Evolutionary conservation across 2,329 filamentous ascomycete genomes (phyloP).

Genomic region (Lasiodiplodia theobromae): DNA sequence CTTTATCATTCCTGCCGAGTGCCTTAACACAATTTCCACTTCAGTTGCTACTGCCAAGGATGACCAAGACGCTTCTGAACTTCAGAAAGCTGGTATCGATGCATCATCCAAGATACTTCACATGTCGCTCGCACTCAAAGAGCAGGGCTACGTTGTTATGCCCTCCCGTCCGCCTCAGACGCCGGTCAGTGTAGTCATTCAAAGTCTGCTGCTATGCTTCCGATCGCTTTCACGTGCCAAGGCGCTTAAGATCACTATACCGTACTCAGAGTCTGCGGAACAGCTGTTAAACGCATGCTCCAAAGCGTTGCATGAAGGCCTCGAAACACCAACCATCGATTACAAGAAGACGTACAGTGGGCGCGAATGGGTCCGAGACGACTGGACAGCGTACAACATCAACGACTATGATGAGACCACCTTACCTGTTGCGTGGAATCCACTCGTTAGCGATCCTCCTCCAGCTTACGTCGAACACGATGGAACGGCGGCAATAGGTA

Average conservation of each 20-base stretch:
- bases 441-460: not conserved
- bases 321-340: not conserved
- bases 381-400: not conserved
- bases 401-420: not conserved
- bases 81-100: not conserved
- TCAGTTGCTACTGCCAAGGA: not conserved
- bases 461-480: not conserved
- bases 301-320: not conserved
- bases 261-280: not conserved
- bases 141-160: too few relatives aligned
- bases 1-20: not conserved
- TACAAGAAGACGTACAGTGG: not conserved
- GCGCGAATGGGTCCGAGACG: not conserved
- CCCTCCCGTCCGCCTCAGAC: too few relatives aligned
- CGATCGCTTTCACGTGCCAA: not conserved
- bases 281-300: not conserved
- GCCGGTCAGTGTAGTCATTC: too few relatives aligned
- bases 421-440: not conserved
- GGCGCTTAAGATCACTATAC: not conserved
- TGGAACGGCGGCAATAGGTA: not conserved
- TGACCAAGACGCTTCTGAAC: not conserved
- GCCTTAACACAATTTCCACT: not conserved
- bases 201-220: not conserved
- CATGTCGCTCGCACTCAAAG: too few relatives aligned
- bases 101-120: not conserved